Evolutionary conservation across 1,284 basidiomycete genomes (phyloP).

Genomic region (Irpex rosettiformis): DNA sequence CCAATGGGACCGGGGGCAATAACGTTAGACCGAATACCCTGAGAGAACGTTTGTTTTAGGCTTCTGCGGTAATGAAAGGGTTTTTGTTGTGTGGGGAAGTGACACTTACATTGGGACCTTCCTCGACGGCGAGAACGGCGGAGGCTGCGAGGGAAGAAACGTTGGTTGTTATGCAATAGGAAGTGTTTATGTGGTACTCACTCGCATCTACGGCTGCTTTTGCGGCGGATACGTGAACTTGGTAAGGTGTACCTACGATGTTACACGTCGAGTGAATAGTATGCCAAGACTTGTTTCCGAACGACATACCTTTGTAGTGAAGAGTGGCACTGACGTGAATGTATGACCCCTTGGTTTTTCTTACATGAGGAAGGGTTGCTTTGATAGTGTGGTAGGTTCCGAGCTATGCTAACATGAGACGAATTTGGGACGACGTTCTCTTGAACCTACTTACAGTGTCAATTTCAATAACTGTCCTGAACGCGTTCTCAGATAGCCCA

Average conservation of each 20-base stretch:
- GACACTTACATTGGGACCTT: slow-evolving; percentile 67
- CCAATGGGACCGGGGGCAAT: slow-evolving; percentile 87
- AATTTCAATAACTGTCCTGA: slow-evolving; percentile 92
- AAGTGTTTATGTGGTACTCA: slow-evolving; percentile 17
- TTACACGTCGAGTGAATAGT: not conserved
- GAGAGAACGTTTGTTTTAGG: not conserved
- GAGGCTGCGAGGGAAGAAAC: slow-evolving; percentile 21
- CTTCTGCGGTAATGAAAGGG: not conserved
- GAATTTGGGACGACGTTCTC: slow-evolving; percentile 1
- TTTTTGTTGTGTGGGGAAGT: not conserved
- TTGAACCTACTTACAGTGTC: slow-evolving; percentile 62
- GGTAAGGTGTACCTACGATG: slow-evolving; percentile 73
- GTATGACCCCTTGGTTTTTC: slow-evolving; percentile 76
- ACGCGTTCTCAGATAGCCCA: slow-evolving; percentile 81
- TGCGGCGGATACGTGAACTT: slow-evolving; percentile 91
- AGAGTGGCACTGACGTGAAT: slow-evolving; percentile 91
- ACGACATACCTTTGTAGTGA: slow-evolving; percentile 72
- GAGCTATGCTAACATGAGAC: slow-evolving; percentile 41
- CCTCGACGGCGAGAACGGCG: slow-evolving; percentile 84
- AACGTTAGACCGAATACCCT: slow-evolving; percentile 90
- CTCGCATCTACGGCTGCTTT: slow-evolving; percentile 91
- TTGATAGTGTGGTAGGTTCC: slow-evolving; percentile 96
- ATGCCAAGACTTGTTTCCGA: not conserved
- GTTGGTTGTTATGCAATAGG: slow-evolving; percentile 3
- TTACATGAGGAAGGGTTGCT: slow-evolving; percentile 76